Evolutionary conservation across 345 rosid genomes (phyloP).

Genomic region (Eucalyptus camaldulensis): DNA sequence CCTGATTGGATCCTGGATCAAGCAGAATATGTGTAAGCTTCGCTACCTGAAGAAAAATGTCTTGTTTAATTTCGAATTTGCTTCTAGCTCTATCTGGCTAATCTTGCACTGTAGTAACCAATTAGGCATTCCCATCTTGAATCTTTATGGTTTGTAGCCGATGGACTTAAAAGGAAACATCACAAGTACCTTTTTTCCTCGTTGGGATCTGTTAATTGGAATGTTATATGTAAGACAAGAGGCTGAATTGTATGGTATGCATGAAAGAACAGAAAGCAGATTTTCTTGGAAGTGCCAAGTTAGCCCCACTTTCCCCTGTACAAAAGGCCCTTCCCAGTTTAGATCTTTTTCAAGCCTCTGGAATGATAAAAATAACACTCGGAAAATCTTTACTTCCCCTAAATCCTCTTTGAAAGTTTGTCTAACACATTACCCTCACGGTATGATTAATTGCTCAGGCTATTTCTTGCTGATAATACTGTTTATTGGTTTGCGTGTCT

Average conservation of each 20-base stretch:
- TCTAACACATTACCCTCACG: neutral
- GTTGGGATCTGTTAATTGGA: neutral
- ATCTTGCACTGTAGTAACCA: neutral
- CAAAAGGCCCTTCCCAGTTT: neutral
- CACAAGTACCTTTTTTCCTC: neutral
- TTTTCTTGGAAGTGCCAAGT: neutral
- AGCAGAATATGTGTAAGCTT: neutral
- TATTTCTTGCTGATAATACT: neutral
- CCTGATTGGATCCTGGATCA: conserved; percentile 7
- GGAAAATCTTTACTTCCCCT: neutral
- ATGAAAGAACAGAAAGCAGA: neutral
- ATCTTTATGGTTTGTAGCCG: neutral
- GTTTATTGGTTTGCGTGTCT: neutral
- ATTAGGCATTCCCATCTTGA: neutral
- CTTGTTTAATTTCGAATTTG: neutral
- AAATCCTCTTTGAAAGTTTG: neutral
- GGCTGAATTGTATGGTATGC: neutral
- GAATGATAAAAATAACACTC: neutral
- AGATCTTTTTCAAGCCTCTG: neutral
- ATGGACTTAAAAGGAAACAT: neutral
- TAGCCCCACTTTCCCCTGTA: neutral
- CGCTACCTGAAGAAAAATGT: neutral
- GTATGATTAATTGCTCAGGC: neutral
- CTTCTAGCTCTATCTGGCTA: neutral
- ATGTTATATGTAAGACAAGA: neutral